Evolutionary conservation across 106 monocot species (phyloP), one percentile per base, ranked within the genome.

Genomic region (Xerophyta viscosa): DNA sequence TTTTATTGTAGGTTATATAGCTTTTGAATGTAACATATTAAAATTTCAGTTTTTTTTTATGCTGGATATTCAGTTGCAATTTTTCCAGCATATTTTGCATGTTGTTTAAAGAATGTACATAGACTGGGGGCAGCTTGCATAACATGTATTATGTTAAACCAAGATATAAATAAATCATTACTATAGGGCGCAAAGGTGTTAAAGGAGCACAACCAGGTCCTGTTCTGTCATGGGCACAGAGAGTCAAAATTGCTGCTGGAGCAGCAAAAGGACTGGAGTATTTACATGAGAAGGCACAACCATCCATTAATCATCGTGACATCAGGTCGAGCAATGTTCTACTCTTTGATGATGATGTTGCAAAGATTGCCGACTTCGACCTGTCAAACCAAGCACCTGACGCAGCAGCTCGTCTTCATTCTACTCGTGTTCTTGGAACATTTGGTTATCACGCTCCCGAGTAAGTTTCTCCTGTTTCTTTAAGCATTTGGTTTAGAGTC

Each of bases 381-480:
- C 53, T 72, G 4, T 72, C 71, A 21, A 65, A 72, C 46, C 71
- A 72, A 46, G 58, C 71, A 27, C 65, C 58, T 24, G 65, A 72
- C 29, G 50, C 36, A 23, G 65, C 71, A 20, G 71, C 71, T 17
- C 71, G 71, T n/a, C 59, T 72, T 59, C 71, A 72, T 26, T 72
- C 71, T 36, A 72, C 65, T 20, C 49, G 58, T 9, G 71, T 72
- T 14, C 71, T 72, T 50, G 71, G 71, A 15, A 72, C 57, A 9
- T 72, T 72, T 50, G 71, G 71, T 41, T 72, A 72, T 53, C 71
- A 65, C 53, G 59, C 71, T 31, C 71, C 71, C 8, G 71, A 72
- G 71, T 72, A 56, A 56, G 53, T 23, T 55, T 39, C 39, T 39
- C 13, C 11, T 33, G 33, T 33, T 6, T 6, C 7, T 33, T 33